Conservation (phyloP, 768 basidiomycete species). For the Lentinus brumalis region DNA sequence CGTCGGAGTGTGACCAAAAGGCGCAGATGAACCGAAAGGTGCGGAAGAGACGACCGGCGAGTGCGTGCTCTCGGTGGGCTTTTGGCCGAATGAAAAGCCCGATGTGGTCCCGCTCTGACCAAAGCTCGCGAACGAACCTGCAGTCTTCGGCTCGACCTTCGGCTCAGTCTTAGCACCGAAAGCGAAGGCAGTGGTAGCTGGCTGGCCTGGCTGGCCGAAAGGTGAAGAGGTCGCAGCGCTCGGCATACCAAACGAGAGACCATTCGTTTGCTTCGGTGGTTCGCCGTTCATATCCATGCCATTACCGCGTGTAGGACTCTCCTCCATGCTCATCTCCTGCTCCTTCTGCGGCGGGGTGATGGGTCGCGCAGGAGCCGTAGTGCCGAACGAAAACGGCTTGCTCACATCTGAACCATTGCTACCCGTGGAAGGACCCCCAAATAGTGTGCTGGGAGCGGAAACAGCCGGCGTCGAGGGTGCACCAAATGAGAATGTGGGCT, state of each 20-base stretch:
- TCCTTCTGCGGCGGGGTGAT: constrained; percentile 67
- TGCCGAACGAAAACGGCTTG: constrained; percentile 59
- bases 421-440: constrained; percentile 42
- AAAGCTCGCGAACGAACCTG: constrained; percentile 42
- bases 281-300: constrained; percentile 46
- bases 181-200: constrained; percentile 18
- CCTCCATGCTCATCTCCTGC: constrained; percentile 78
- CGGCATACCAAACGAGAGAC: constrained; percentile 47
- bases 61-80: constrained; percentile 21
- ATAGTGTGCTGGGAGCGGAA: constrained; percentile 44
- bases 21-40: constrained; percentile 40
- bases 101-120: constrained; percentile 42
- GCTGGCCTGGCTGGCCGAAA: constrained; percentile 39
- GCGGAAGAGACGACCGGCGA: constrained; percentile 17
- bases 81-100: constrained; percentile 52
- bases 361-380: constrained; percentile 46
- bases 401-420: constrained; percentile 43
- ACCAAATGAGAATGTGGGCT: constrained; percentile 47
- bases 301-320: constrained; percentile 66
- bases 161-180: constrained; percentile 41
- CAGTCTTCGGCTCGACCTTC: constrained; percentile 46
- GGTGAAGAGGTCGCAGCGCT: constrained; percentile 31
- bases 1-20: constrained; percentile 42
- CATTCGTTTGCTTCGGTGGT: constrained; percentile 19
- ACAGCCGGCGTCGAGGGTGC: constrained; percentile 33